Base-by-base conservation (phyloP, 441 rosid genomes). In the Populus trichocarpa region DNA sequence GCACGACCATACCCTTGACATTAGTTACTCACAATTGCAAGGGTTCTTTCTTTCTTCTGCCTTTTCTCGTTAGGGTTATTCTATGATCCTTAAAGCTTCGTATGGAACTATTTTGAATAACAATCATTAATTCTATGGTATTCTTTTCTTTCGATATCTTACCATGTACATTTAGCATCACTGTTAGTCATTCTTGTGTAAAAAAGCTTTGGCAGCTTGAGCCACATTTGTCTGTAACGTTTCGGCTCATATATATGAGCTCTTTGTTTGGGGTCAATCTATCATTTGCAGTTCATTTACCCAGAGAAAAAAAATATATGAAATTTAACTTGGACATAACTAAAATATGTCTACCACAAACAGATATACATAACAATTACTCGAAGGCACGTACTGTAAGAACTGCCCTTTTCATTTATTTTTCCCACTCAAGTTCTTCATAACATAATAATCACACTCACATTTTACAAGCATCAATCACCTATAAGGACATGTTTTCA, bases 341-440 rank as follows among this genome's bases (percentile, higher is more conserved):
- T 32, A 36, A 70, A 66, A 74, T 64, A 71, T 59, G 66, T 81
- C 71, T 28, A 38, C 25, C 72, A 71, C 36, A 53, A 42, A 71
- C 18, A 28, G 23, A 71, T 46, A 69, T 33, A 77, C 84, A 77
- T 72, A 77, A 70, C 53, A 57, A 72, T 65, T 50, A 22, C 80
- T 67, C 71, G 5, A 28, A 59, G 70, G 73, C 83, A 83, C 74
- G 61, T 72, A 35, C 69, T 53, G 53, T 79, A 74, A 42, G 80
- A 73, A 70, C 76, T 59, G 83, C 85, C 83, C 78, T 78, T 79
- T 72, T 80, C 76, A 70, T 78, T 85, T 82, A 70, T 38, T 68
- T 25, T 25, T 69, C 42, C 42, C 77, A 74, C 72, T 79, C 78
- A 76, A 78, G 25, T 78, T 72, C 73, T 74, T 36, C 74, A 64